phyloP scores from a whole-genome alignment of 1,284 basidiomycete species.

The Sanghuangporus baumii region DNA sequence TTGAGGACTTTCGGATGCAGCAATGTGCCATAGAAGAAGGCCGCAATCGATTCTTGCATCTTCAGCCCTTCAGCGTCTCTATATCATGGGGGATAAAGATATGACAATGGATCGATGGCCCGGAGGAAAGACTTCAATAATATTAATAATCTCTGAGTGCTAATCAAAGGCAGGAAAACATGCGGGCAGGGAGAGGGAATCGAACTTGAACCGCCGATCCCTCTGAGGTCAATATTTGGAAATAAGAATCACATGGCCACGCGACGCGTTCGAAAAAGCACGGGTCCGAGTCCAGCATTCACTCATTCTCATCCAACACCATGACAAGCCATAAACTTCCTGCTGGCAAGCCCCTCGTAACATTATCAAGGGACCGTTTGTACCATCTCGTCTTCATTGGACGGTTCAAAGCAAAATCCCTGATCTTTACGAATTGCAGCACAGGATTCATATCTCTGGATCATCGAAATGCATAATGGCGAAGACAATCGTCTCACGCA shows the following conservation, averaged over 20 bases:
- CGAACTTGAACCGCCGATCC: slow-evolving; percentile 19
- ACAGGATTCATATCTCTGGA: slow-evolving; percentile 45
- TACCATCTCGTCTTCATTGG: slow-evolving; percentile 12
- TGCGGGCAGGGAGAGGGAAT: slow-evolving; percentile 15
- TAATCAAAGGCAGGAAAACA: background rate
- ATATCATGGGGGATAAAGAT: background rate
- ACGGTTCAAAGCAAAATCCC: background rate
- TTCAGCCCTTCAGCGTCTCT: background rate
- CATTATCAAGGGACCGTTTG: slow-evolving; percentile 57
- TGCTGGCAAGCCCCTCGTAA: slow-evolving; percentile 42
- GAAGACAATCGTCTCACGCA: slow-evolving; percentile 69
- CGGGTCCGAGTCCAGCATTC: background rate
- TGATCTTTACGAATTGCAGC: background rate
- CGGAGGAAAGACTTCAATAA: too few species aligned
- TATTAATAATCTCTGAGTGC: too few species aligned
- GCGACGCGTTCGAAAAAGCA: background rate
- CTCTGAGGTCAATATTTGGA: background rate
- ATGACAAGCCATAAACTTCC: slow-evolving; percentile 34
- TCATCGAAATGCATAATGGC: slow-evolving; percentile 74
- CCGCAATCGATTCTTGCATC: slow-evolving; percentile 24
- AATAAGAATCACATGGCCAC: background rate
- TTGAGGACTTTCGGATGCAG: slow-evolving; percentile 48
- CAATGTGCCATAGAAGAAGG: slow-evolving; percentile 85
- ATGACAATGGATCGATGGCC: background rate
- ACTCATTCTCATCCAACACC: background rate